Evolutionary conservation across 106 monocot genomes (phyloP).

Genomic region (Ottelia alismoides): DNA sequence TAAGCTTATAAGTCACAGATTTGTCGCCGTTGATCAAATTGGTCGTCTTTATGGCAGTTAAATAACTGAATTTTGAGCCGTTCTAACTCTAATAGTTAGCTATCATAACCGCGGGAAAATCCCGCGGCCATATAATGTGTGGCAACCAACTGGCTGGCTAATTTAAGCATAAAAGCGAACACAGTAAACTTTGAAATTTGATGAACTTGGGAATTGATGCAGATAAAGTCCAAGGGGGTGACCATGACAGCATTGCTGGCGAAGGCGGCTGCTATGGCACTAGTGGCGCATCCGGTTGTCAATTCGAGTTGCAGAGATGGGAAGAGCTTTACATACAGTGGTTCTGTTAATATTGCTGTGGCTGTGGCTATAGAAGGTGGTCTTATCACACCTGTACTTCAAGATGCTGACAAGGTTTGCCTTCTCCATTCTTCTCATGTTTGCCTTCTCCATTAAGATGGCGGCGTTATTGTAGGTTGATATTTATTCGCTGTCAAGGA

Average conservation of each 20-base stretch:
- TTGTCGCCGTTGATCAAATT: too few relatives aligned
- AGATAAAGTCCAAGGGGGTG: slow-evolving; percentile 72
- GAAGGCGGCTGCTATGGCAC: slow-evolving; percentile 71
- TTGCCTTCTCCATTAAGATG: not conserved
- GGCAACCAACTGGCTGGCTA: too few relatives aligned
- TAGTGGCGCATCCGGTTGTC: slow-evolving; percentile 59
- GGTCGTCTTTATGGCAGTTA: too few relatives aligned
- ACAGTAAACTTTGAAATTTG: too few relatives aligned
- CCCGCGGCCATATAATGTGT: too few relatives aligned
- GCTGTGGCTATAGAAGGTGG: slow-evolving; percentile 84
- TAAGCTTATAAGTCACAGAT: too few relatives aligned
- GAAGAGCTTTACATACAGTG: slow-evolving; percentile 61
- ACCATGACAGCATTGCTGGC: slow-evolving; percentile 77
- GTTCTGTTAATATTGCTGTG: slow-evolving; percentile 54
- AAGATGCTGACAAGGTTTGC: slow-evolving; percentile 70
- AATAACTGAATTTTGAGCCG: too few relatives aligned
- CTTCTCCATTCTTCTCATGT: not conserved
- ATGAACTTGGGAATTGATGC: too few relatives aligned
- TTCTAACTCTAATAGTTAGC: too few relatives aligned
- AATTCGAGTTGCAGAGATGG: slow-evolving; percentile 69
- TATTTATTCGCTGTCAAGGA: slow-evolving; percentile 57
- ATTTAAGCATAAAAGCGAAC: too few relatives aligned
- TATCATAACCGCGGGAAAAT: too few relatives aligned
- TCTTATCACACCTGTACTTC: slow-evolving; percentile 68
- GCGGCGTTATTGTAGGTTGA: slow-evolving; percentile 34